A percentile compares a stretch with the other conserved stretches of the same genome.
Evolutionary conservation across 2,329 filamentous ascomycete species (phyloP).

Genomic region (Fusarium nanum): DNA sequence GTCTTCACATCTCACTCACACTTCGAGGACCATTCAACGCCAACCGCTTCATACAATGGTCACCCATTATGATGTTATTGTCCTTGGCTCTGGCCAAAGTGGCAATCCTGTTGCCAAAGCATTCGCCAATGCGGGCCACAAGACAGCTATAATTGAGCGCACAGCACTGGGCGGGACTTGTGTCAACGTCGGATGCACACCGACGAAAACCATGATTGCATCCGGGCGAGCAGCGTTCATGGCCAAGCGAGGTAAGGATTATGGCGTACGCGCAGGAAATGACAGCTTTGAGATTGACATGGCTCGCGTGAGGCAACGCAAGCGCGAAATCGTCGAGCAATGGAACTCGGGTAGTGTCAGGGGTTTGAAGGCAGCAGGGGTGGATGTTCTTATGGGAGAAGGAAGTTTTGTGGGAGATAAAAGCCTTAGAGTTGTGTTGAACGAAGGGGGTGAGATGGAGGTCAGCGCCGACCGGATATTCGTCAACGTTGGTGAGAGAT

Average conservation of each 20-base stretch:
- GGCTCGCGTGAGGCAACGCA: constrained; percentile 61
- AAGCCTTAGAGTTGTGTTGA: constrained; percentile 51
- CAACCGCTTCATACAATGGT: constrained; percentile 30
- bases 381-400: constrained; percentile 59
- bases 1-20: not conserved
- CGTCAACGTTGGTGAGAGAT: constrained; percentile 59
- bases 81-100: constrained; percentile 65
- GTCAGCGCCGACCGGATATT: constrained; percentile 58
- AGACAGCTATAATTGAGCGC: constrained; percentile 61
- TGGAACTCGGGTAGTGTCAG: constrained; percentile 61
- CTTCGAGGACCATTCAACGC: not conserved
- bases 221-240: constrained; percentile 63
- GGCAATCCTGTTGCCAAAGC: constrained; percentile 62
- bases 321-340: constrained; percentile 63
- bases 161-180: constrained; percentile 64
- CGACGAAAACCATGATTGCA: constrained; percentile 68
- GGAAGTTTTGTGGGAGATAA: constrained; percentile 57
- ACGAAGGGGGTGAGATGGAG: constrained; percentile 48
- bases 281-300: constrained; percentile 57
- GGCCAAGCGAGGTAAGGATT: constrained; percentile 55
- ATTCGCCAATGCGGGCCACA: constrained; percentile 58
- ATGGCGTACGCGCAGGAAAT: constrained; percentile 55
- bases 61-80: constrained; percentile 49
- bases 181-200: constrained; percentile 67
- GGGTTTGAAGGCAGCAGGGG: constrained; percentile 54